phyloP scores from a whole-genome alignment of 371 early-diverging fungal genomes.

The Entomophthora muscae region DNA sequence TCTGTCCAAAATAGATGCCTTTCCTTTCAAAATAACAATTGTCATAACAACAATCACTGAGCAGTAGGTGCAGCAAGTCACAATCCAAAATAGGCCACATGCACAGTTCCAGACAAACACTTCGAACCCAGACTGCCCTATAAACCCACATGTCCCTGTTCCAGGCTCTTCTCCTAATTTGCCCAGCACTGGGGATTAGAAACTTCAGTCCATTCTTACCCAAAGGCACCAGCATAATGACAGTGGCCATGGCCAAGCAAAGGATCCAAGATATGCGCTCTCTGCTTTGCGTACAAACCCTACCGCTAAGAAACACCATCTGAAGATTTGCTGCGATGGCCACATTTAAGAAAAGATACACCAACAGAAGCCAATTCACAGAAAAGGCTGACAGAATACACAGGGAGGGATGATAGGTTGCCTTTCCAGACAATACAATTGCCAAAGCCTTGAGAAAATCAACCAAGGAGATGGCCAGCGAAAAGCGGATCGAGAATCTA shows the following conservation, averaged over 20 bases:
- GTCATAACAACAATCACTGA: not conserved
- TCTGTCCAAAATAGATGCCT: not conserved
- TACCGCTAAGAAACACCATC: not conserved
- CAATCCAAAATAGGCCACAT: not conserved
- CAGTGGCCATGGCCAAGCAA: not conserved
- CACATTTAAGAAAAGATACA: conserved; percentile 3
- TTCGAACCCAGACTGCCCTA: not conserved
- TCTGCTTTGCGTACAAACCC: not conserved
- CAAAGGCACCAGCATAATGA: not conserved
- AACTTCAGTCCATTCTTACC: not conserved
- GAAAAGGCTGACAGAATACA: not conserved
- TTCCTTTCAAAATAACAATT: not conserved
- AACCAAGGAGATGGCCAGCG: not conserved
- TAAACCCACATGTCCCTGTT: not conserved
- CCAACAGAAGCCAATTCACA: not conserved
- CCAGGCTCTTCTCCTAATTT: not conserved
- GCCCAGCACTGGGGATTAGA: not conserved
- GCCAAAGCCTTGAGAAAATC: not conserved
- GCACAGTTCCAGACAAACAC: not conserved
- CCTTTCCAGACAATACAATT: not conserved
- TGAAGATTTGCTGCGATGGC: conserved; percentile 1
- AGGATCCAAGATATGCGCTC: not conserved
- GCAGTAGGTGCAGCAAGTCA: not conserved
- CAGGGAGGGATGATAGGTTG: not conserved
- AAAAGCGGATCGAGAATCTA: not conserved